Evolutionary conservation across 2,329 filamentous ascomycete genomes (phyloP).

Genomic region (Calonectria honghensis): DNA sequence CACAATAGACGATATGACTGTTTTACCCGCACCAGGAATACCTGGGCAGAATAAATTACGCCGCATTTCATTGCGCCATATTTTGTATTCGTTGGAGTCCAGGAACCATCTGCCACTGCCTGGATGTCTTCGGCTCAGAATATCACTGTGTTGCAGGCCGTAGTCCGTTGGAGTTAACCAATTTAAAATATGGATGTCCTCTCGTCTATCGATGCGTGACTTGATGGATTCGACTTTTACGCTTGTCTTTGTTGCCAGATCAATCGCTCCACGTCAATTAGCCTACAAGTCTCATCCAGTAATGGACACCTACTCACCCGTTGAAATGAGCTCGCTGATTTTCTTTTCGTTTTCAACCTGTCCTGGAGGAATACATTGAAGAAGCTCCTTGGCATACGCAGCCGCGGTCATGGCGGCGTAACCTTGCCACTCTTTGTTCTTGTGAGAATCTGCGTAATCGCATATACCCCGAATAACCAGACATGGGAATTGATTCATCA

Average conservation of each 20-base stretch:
- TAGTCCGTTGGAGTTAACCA: conserved; percentile 7
- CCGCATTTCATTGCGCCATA: background rate
- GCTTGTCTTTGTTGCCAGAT: background rate
- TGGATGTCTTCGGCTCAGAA: background rate
- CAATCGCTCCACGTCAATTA: background rate
- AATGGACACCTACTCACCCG: background rate
- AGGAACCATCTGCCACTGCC: conserved; percentile 3
- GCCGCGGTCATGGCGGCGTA: background rate
- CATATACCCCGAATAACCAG: background rate
- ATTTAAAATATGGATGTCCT: background rate
- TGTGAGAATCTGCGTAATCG: background rate
- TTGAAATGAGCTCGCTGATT: background rate
- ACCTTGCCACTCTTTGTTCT: background rate
- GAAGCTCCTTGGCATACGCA: background rate
- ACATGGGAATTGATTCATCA: background rate
- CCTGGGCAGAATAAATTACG: conserved; percentile 1
- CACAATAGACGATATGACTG: background rate
- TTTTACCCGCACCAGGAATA: conserved; percentile 17
- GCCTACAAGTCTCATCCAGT: background rate
- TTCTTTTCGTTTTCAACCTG: background rate
- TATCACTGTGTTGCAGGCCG: conserved; percentile 4
- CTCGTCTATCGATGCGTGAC: background rate
- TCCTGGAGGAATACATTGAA: background rate
- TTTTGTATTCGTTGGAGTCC: background rate
- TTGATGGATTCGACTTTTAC: background rate